Base-by-base conservation (phyloP, 805 yeast genomes). In the Kuraishia borneana region DNA sequence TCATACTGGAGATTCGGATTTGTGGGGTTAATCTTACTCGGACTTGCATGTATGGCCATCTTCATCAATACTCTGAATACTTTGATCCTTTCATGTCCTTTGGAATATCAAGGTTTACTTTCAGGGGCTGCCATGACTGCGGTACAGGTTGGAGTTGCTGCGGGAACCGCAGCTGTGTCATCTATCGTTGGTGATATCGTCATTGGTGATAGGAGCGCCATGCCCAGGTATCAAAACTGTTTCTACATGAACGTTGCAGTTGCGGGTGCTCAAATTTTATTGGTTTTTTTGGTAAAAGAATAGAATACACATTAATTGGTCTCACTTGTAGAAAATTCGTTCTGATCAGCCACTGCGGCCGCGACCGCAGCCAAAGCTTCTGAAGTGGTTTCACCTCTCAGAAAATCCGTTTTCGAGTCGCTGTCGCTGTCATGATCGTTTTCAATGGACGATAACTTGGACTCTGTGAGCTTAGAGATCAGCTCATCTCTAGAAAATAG, bases 401-500 rank as follows among this genome's bases (percentile, higher is more conserved):
- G 23, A 27, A 3, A 14, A 14, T 18, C 30, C 21, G 18, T 10
- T 20, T 26, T 25, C 32, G 25, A 30, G 27, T 30, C 21, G 8
- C 17, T 26, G 19, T 25, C 26, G 25, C 32, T 25, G 28, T 36
- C 30, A 30, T 16, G 18, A 21, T 26, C 21, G 26, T 26, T 16
- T 26, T 25, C 10, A 21, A 35, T 28, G 22, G 34, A 10, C 27
- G 39, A 16, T 21, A 12, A 6, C 17, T 13, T 20, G 12, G 13
- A 29, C 34, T 9, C 20, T 26, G 12, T 26, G 30, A 21, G 30
- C 25, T 26, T 26, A 13, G 19, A 10, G 14, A 36, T 19, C 36
- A 64, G 61, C 9, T 48, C 50, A 20, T 68, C 69, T 27, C 69
- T 48, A 5, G 58, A 48, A 1, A 61, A 61, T 39, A 68, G 47